A percentile compares a stretch with the other conserved stretches of the same genome.
Evolutionary conservation across 2,329 filamentous ascomycete genomes (phyloP).

Genomic region (Aspergillus oerlinghausenensis): DNA sequence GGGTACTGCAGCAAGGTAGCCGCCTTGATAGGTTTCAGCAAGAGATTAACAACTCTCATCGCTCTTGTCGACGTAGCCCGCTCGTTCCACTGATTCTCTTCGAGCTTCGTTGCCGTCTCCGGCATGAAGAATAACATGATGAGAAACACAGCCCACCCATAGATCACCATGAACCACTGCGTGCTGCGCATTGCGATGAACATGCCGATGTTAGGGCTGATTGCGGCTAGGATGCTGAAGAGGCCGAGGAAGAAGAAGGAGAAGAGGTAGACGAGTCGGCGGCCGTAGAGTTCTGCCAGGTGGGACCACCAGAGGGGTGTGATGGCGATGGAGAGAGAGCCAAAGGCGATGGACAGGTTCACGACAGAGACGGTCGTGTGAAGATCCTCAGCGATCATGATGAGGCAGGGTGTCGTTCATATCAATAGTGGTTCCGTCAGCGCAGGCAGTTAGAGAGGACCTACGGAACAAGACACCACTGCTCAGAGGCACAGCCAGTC

Average conservation of each 20-base stretch:
- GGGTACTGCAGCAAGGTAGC: conserved; percentile 35
- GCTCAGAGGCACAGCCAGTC: conserved; percentile 68
- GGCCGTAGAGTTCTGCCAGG: conserved; percentile 35
- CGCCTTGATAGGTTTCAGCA: conserved; percentile 34
- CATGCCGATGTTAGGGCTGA: conserved; percentile 34
- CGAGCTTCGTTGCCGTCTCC: conserved; percentile 32
- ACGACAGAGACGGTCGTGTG: conserved; percentile 29
- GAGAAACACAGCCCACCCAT: conserved; percentile 27
- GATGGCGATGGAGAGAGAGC: conserved; percentile 35
- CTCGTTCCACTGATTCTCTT: conserved; percentile 8
- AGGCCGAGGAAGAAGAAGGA: conserved; percentile 35
- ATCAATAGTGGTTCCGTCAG: background rate
- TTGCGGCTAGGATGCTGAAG: conserved; percentile 34
- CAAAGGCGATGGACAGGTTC: conserved; percentile 37
- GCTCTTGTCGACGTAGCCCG: conserved; percentile 13
- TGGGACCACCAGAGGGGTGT: conserved; percentile 40
- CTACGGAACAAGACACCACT: conserved; percentile 70
- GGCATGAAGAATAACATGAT: conserved; percentile 33
- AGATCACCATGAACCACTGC: conserved; percentile 38
- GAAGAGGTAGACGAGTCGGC: conserved; percentile 35
- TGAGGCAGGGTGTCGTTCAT: conserved; percentile 24
- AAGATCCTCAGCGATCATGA: conserved; percentile 29
- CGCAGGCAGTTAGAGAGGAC: conserved; percentile 22
- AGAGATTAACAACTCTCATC: conserved; percentile 13
- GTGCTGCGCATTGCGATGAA: conserved; percentile 37